Conservation (phyloP, 2,329 filamentous ascomycete genomes). For the Sarocladium strictum region DNA sequence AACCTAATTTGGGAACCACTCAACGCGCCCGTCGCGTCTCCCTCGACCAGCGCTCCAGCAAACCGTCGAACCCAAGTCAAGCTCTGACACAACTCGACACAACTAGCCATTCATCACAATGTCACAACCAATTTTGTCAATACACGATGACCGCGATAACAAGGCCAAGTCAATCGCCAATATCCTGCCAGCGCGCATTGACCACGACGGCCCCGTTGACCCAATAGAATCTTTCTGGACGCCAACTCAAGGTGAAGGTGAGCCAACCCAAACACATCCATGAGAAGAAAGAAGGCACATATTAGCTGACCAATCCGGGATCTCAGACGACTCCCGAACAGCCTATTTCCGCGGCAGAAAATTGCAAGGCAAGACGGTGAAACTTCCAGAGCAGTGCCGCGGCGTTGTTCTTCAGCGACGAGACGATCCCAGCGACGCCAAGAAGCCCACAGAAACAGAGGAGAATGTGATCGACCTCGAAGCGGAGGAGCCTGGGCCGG, state of each 20-base stretch:
- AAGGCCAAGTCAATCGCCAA: conserved; percentile 51
- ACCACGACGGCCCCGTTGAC: conserved; percentile 69
- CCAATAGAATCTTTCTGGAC: conserved; percentile 64
- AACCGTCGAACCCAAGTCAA: neutral
- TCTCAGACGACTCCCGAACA: conserved; percentile 43
- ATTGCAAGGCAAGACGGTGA: conserved; percentile 60
- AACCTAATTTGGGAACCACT: neutral
- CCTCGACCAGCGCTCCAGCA: too few species aligned
- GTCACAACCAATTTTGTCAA: conserved; percentile 36
- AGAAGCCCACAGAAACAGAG: neutral
- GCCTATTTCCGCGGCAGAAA: conserved; percentile 77
- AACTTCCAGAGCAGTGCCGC: conserved; percentile 65
- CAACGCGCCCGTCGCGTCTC: conserved; percentile 8
- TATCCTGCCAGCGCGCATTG: conserved; percentile 72
- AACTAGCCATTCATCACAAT: conserved; percentile 27
- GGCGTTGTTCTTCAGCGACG: conserved; percentile 47
- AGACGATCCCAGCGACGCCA: neutral
- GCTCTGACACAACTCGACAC: neutral
- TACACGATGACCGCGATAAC: conserved; percentile 22
- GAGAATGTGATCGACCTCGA: conserved; percentile 14
- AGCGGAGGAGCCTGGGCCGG: conserved; percentile 36
- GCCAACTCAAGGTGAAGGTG: conserved; percentile 44
- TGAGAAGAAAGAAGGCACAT: too few species aligned
- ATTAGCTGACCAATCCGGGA: neutral
- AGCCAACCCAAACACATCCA: too few species aligned